phyloP scores from a whole-genome alignment of 2,329 filamentous ascomycete species.

The Pyrenochaeta sp. region DNA sequence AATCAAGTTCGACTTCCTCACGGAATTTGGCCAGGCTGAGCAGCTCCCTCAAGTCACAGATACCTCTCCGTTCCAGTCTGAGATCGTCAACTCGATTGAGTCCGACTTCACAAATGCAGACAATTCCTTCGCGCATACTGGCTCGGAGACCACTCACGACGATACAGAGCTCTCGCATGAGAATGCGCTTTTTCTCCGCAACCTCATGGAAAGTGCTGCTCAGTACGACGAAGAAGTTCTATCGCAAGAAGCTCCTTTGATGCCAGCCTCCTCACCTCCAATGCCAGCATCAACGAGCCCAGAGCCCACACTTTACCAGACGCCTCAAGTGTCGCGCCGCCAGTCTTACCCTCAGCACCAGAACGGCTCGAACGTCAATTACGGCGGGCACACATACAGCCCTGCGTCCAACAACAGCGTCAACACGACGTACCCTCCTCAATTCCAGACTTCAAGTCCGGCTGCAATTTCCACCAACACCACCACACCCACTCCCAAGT shows the following conservation, averaged over 20 bases:
- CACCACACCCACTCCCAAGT: background rate
- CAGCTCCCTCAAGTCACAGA: background rate
- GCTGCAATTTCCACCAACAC: conserved; percentile 1
- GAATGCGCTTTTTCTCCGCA: background rate
- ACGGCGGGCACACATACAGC: too few relatives aligned
- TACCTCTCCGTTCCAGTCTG: background rate
- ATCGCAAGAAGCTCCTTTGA: background rate
- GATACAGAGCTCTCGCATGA: background rate
- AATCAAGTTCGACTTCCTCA: background rate
- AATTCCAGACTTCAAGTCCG: conserved; percentile 8
- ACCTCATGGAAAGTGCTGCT: background rate
- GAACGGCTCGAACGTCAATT: too few relatives aligned
- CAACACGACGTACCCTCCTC: background rate
- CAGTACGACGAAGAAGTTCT: background rate
- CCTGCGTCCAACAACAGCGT: background rate
- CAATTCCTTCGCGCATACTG: too few relatives aligned
- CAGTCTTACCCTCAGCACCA: background rate
- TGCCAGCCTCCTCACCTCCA: background rate
- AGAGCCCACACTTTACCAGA: background rate
- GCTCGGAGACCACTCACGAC: background rate
- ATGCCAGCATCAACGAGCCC: background rate
- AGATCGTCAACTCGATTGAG: background rate
- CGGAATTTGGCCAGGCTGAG: background rate
- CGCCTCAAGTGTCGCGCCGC: background rate
- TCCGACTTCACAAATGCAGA: too few relatives aligned